Percentiles rank a stretch among this genome's conserved stretches.
phyloP scores from a whole-genome alignment of 768 basidiomycete genomes.

The Hortiboletus campestris region DNA sequence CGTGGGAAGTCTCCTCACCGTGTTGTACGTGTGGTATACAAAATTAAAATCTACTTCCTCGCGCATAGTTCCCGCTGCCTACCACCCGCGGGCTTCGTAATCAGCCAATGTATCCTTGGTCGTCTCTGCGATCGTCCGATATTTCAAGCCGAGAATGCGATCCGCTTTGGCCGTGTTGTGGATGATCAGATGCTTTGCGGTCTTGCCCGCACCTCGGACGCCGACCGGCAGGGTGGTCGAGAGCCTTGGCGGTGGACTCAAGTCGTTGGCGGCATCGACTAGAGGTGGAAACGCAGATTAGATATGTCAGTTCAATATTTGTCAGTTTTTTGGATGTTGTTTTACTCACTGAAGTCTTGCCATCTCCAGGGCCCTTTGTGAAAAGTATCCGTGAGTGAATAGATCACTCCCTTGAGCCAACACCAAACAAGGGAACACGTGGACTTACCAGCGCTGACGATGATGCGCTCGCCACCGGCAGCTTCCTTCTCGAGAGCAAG shows the following conservation, averaged over 20 bases:
- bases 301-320: background rate
- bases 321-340: background rate
- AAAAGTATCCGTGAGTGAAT: background rate
- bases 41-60: background rate
- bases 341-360: conserved; percentile 31
- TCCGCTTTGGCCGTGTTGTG: conserved; percentile 39
- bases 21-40: background rate
- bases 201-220: conserved; percentile 32
- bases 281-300: background rate
- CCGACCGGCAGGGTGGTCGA: conserved; percentile 33
- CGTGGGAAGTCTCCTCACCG: too few relatives aligned
- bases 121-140: conserved; percentile 39
- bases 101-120: conserved; percentile 42
- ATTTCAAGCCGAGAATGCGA: conserved; percentile 43
- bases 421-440: background rate
- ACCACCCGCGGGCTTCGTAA: conserved; percentile 45
- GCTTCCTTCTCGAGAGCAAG: conserved; percentile 48
- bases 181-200: conserved; percentile 22
- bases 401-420: background rate
- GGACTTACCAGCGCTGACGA: conserved; percentile 39
- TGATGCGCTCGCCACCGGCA: conserved; percentile 57
- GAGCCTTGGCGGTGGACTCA: conserved; percentile 32
- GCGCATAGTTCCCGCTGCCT: background rate
- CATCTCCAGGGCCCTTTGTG: conserved; percentile 27
- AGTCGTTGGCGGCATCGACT: conserved; percentile 40